Conservation (phyloP, 148 eudicot genomes). For the Fagopyrum homotropicum region DNA sequence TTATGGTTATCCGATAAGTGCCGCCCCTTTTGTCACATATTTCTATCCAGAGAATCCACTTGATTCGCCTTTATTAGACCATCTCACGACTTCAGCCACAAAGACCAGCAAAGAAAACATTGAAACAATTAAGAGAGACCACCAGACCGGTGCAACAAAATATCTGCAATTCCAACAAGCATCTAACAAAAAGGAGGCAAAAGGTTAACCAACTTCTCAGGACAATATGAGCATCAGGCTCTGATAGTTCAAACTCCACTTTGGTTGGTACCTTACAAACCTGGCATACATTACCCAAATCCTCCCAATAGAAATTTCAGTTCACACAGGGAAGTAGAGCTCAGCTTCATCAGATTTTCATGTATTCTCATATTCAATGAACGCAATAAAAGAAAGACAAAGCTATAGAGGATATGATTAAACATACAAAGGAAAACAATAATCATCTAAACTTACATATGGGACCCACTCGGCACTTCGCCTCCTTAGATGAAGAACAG, state of each 20-base stretch:
- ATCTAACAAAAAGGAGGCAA: not conserved
- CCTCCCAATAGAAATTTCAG: not conserved
- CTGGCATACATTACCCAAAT: not conserved
- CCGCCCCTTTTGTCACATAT: not conserved
- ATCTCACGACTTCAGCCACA: not conserved
- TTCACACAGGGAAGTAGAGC: not conserved
- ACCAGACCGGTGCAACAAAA: not conserved
- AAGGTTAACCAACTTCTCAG: not conserved
- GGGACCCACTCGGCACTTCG: constrained; percentile 83
- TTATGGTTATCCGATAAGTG: not conserved
- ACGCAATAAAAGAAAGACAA: not conserved
- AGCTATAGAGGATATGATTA: not conserved
- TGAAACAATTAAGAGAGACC: not conserved
- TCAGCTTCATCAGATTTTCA: not conserved
- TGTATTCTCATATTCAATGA: not conserved
- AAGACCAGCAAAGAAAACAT: not conserved
- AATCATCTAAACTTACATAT: constrained; percentile 47
- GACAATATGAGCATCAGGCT: not conserved
- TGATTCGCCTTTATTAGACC: not conserved
- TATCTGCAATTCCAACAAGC: not conserved
- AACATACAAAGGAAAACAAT: not conserved
- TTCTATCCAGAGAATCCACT: not conserved
- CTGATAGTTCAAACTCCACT: not conserved
- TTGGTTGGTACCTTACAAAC: not conserved
- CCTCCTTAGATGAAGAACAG: constrained; percentile 83